Percentiles rank a stretch among this genome's conserved stretches.
These are phyloP conservation scores for Fusarium graminum DNA, from an alignment of 2,329 filamentous ascomycete genomes.

Conservation along the genomic window DNA sequence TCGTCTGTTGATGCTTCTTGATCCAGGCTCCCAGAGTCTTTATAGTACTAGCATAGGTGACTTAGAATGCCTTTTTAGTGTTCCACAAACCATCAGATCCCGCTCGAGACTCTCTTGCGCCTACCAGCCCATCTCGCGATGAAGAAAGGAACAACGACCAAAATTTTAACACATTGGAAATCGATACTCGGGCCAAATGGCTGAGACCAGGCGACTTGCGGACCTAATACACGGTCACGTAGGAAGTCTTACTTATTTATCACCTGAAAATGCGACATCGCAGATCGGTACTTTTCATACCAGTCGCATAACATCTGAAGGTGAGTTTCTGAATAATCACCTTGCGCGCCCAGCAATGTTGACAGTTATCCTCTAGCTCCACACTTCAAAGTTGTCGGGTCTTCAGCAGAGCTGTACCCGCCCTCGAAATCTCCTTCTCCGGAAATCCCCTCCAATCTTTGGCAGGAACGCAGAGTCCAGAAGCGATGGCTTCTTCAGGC, in stretches of 20 bases:
- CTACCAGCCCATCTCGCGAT: conserved; percentile 50
- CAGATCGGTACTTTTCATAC: conserved; percentile 51
- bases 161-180: conserved; percentile 49
- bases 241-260: conserved; percentile 52
- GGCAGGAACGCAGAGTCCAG: conserved; percentile 54
- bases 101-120: conserved; percentile 43
- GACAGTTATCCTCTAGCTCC: conserved; percentile 46
- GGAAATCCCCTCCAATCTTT: conserved; percentile 45
- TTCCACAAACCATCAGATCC: conserved; percentile 18
- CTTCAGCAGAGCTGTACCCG: conserved; percentile 53
- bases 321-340: conserved; percentile 42
- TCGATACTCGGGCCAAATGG: conserved; percentile 54
- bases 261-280: conserved; percentile 40
- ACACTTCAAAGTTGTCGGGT: conserved; percentile 52
- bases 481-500: conserved; percentile 64
- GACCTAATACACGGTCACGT: conserved; percentile 53
- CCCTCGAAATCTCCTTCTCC: conserved; percentile 49
- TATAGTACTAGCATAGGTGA: conserved; percentile 2
- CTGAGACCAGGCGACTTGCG: conserved; percentile 52
- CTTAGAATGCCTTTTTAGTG: conserved; percentile 41
- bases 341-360: conserved; percentile 14
- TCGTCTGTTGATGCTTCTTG: conserved; percentile 19
- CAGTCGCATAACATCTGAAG: conserved; percentile 47
- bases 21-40: neutral
- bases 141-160: conserved; percentile 50